Evolutionary conservation across 768 basidiomycete genomes (phyloP).

Genomic region (Russula emetica): DNA sequence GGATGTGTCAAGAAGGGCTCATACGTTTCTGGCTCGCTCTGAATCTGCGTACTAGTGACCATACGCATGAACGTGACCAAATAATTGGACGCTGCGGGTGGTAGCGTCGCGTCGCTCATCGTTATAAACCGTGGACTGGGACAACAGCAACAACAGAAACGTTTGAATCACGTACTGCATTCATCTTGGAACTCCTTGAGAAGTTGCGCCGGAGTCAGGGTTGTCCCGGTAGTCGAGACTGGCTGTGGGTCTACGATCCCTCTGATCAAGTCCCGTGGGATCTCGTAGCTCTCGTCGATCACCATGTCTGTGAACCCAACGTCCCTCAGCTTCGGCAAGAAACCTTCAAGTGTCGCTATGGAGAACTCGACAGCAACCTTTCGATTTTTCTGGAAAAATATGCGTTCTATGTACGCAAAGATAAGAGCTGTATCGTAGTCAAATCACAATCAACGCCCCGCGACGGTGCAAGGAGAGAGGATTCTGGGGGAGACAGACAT

Average conservation of each 20-base stretch:
- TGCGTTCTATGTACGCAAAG: conserved; percentile 74
- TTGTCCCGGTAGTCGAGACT: conserved; percentile 33
- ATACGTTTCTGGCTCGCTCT: conserved; percentile 55
- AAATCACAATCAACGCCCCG: conserved; percentile 20
- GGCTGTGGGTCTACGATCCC: conserved; percentile 36
- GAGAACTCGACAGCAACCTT: conserved; percentile 47
- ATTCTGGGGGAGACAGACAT: conserved; percentile 44
- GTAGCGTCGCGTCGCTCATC: neutral
- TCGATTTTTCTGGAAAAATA: conserved; percentile 48
- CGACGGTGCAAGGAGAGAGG: neutral
- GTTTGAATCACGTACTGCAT: conserved; percentile 33
- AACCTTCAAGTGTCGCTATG: conserved; percentile 48
- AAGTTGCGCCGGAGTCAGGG: conserved; percentile 37
- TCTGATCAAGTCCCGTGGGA: conserved; percentile 51
- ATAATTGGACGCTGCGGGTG: conserved; percentile 53
- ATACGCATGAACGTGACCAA: conserved; percentile 79
- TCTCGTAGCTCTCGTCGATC: conserved; percentile 71
- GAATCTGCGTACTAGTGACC: conserved; percentile 79
- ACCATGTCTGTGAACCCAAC: conserved; percentile 65
- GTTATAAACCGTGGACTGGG: neutral
- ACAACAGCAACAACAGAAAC: neutral
- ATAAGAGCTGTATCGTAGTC: conserved; percentile 55
- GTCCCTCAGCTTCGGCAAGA: conserved; percentile 47
- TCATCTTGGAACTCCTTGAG: conserved; percentile 50
- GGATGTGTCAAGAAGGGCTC: conserved; percentile 73